Evolutionary conservation across 768 basidiomycete genomes (phyloP).

Genomic region (Suillus alpinus): DNA sequence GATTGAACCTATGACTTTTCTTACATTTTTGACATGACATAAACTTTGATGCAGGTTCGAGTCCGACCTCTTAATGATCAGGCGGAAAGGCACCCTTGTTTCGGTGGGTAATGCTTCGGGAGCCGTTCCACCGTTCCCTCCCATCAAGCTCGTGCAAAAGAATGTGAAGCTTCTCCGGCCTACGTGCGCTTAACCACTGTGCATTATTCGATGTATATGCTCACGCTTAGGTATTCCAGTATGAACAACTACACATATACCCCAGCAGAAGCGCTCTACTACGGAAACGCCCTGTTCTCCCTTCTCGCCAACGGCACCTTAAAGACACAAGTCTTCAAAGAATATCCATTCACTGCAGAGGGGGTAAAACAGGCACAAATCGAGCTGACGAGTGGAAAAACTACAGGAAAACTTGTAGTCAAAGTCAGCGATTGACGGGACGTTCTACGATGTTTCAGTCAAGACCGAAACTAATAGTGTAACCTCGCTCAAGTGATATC

Average conservation of each 20-base stretch:
- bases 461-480: background rate
- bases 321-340: constrained; percentile 66
- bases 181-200: constrained; percentile 43
- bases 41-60: constrained; percentile 52
- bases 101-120: constrained; percentile 93
- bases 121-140: constrained; percentile 69
- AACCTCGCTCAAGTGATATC: background rate
- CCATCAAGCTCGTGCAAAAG: constrained; percentile 73
- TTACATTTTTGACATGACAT: constrained; percentile 2
- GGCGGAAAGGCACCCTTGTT: constrained; percentile 87
- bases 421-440: constrained; percentile 44
- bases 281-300: constrained; percentile 62
- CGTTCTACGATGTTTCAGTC: background rate
- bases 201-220: background rate
- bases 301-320: constrained; percentile 57
- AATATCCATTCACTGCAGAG: constrained; percentile 82
- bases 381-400: constrained; percentile 75
- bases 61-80: constrained; percentile 74
- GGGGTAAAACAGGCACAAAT: constrained; percentile 74
- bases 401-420: constrained; percentile 83
- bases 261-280: constrained; percentile 66
- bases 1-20: constrained; percentile 23
- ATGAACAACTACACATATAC: constrained; percentile 72
- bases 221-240: constrained; percentile 36
- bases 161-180: constrained; percentile 79